Evolutionary conservation across 2,329 filamentous ascomycete species (phyloP).

Genomic region (Fusarium phyllophilum): DNA sequence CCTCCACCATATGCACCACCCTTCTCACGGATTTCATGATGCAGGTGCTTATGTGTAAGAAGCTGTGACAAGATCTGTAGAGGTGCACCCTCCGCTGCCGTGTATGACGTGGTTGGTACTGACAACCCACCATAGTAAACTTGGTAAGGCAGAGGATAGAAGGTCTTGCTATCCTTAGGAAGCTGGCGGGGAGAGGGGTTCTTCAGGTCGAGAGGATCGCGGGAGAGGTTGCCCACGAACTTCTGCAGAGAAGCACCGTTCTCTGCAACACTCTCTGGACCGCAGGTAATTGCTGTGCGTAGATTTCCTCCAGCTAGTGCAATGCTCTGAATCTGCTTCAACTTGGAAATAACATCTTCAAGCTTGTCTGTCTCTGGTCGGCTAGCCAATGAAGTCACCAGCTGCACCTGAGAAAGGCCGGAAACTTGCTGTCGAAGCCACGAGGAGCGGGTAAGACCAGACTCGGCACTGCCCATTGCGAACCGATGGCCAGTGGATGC

Average conservation of each 20-base stretch:
- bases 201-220: conserved; percentile 53
- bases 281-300: conserved; percentile 87
- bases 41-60: conserved; percentile 94
- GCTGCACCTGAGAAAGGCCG: conserved; percentile 89
- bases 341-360: conserved; percentile 79
- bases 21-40: conserved; percentile 97
- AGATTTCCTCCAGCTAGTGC: conserved; percentile 76
- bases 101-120: conserved; percentile 85
- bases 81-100: conserved; percentile 76
- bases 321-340: conserved; percentile 85
- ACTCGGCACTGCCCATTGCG: conserved; percentile 84
- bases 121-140: conserved; percentile 93
- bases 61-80: conserved; percentile 91
- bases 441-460: conserved; percentile 77
- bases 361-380: conserved; percentile 76
- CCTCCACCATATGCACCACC: conserved; percentile 96
- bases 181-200: conserved; percentile 48
- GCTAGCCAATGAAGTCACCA: conserved; percentile 81
- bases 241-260: conserved; percentile 77
- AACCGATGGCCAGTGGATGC: conserved; percentile 90
- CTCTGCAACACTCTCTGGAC: conserved; percentile 72
- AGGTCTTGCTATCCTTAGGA: conserved; percentile 73
- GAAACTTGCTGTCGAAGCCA: conserved; percentile 84
- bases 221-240: conserved; percentile 67
- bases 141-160: conserved; percentile 95